These are phyloP conservation scores for Solanum dulcamara DNA, from an alignment of 257 asterid genomes.

Conservation along the genomic window DNA sequence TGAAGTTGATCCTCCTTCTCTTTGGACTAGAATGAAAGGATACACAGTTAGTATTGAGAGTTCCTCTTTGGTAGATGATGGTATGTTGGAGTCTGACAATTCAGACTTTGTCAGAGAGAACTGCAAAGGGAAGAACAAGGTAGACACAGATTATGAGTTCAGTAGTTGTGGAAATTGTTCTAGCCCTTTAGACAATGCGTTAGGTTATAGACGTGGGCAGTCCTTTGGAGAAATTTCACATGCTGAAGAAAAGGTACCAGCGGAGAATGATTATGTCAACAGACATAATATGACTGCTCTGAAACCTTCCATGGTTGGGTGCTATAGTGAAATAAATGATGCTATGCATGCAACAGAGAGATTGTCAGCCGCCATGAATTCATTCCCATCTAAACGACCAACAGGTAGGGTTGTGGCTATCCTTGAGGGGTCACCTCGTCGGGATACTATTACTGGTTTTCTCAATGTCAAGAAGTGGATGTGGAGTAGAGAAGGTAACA, in stretches of 20 bases:
- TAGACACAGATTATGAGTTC: conserved; percentile 10
- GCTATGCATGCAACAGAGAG: conserved; percentile 30
- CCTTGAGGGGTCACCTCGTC: conserved; percentile 44
- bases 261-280: conserved; percentile 12
- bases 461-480: conserved; percentile 62
- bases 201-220: conserved; percentile 2
- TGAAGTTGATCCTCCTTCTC: conserved; percentile 58
- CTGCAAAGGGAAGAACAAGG: conserved; percentile 33
- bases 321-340: conserved; percentile 9
- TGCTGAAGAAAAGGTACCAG: conserved; percentile 11
- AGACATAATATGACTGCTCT: conserved; percentile 11
- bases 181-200: conserved; percentile 5
- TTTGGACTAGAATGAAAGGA: conserved; percentile 1
- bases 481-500: conserved; percentile 29
- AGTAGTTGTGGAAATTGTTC: conserved; percentile 6
- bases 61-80: conserved; percentile 7
- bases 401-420: conserved; percentile 78
- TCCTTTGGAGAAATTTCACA: conserved; percentile 14
- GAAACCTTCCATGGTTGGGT: conserved; percentile 8
- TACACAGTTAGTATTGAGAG: background rate
- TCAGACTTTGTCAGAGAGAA: conserved; percentile 10
- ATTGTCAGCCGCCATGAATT: conserved; percentile 28
- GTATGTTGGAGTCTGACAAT: conserved; percentile 17
- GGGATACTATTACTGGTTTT: conserved; percentile 58
- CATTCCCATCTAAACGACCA: conserved; percentile 66